Base-by-base conservation (phyloP, 768 basidiomycete species). In the Boletus barrowsii region DNA sequence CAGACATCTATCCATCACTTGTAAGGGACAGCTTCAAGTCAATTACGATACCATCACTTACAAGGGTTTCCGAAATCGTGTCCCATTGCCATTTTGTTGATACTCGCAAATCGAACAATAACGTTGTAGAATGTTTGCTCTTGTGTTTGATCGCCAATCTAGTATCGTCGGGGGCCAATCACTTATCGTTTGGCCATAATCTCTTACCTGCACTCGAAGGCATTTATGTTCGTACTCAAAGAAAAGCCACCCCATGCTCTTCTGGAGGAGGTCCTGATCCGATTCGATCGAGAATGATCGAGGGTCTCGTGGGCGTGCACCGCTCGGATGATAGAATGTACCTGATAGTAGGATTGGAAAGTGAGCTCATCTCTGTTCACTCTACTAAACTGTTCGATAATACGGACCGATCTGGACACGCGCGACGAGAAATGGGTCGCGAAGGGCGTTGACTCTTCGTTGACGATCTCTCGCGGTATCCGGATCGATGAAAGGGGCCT, bases 251-350 rank as follows among this genome's bases (percentile, higher is more conserved):
- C 79, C 86, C 32, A 77, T 74, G 35, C 81, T 76, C 41, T 74
- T 57, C 9, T 62, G 56, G 39, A 70, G 66, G 55, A 81, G 83
- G 40, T 81, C 72, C 37, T 76, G 69, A 51, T 87, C 80, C 79
- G 83, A 90, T 69, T 92, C 90, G 5, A 83, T 71, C 0, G 88
- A 90, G 65, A 87, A 92, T 4, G 76, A 73, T 9, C 83, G 79
- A 15, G 76, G 68, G 18, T 62, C 61, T 42, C 69, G 69, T 10
- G 63, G 70, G 10, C 58, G 33, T 29, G 69, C 61, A 42, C 29
- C 46, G 17, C 17, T 26, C 5, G 69, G 62, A 17, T 60, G 67
- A 53, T 72, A 72, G 36, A 69, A 72, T 10, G 49, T 58, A 13
- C 69, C 69, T 70, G 24, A 20, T 22, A 30, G 29, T 29, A 35